Percentiles rank a stretch among this genome's conserved stretches.
Conservation (phyloP, 1,139 yeast species). For the Debaryomycetaceae sp. region DNA sequence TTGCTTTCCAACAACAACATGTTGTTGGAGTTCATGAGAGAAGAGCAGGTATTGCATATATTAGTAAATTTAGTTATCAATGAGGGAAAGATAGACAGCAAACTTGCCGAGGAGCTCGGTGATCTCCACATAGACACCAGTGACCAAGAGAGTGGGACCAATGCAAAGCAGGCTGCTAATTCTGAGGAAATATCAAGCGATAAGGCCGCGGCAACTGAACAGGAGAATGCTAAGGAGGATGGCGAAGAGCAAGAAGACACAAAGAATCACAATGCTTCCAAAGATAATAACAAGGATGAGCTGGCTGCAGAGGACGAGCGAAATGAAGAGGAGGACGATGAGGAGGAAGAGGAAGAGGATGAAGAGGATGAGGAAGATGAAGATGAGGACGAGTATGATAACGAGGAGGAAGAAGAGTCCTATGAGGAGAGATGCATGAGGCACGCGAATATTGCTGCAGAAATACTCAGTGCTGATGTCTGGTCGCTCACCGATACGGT, state of each 20-base stretch:
- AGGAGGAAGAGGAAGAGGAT: constrained; percentile 9
- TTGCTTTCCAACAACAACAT: constrained; percentile 77
- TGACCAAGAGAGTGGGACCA: not conserved
- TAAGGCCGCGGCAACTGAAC: constrained; percentile 5
- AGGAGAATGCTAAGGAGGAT: constrained; percentile 10
- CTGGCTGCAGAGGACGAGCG: constrained; percentile 12
- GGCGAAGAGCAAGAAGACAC: constrained; percentile 11
- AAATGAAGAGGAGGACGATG: constrained; percentile 10
- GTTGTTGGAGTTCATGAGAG: constrained; percentile 75
- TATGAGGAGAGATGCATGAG: constrained; percentile 57
- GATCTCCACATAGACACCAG: constrained; percentile 4
- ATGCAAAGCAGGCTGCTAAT: not conserved
- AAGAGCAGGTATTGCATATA: constrained; percentile 62
- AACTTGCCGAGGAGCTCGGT: constrained; percentile 6
- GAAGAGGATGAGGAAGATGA: constrained; percentile 13
- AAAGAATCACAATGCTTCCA: constrained; percentile 1
- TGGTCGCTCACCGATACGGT: constrained; percentile 94
- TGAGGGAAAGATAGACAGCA: constrained; percentile 25
- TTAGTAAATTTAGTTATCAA: constrained; percentile 67
- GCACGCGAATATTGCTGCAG: constrained; percentile 86
- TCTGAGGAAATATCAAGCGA: constrained; percentile 2
- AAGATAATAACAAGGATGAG: constrained; percentile 12
- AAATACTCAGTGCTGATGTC: constrained; percentile 85
- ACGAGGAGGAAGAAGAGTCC: constrained; percentile 31
- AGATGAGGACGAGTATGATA: constrained; percentile 17